Percentiles rank a stretch among this genome's conserved stretches.
phyloP scores from a whole-genome alignment of 2,329 filamentous ascomycete species.

The Aspergillus flavus region DNA sequence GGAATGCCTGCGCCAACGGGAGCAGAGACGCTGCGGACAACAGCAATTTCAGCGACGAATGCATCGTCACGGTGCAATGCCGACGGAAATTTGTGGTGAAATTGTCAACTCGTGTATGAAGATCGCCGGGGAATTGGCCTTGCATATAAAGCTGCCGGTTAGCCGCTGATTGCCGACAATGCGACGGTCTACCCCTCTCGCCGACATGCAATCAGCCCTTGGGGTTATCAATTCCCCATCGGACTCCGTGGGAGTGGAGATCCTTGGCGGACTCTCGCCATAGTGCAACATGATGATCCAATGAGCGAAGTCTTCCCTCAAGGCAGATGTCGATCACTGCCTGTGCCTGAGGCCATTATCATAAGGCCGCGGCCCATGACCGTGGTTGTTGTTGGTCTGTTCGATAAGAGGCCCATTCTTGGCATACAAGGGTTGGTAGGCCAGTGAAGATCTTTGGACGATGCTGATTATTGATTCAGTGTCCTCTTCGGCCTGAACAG shows the following conservation, averaged over 20 bases:
- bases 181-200: background rate
- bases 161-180: background rate
- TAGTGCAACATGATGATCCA: background rate
- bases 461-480: too few species aligned
- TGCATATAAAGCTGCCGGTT: background rate
- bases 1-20: background rate
- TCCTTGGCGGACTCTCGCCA: background rate
- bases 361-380: background rate
- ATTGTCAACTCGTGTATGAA: background rate
- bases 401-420: too few species aligned
- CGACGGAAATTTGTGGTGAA: too few species aligned
- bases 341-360: background rate
- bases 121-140: background rate
- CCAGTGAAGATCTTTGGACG: too few species aligned
- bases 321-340: background rate
- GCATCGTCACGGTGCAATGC: background rate
- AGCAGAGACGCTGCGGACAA: background rate
- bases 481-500: too few species aligned
- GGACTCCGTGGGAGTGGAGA: slow-evolving; percentile 1
- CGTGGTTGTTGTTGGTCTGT: too few species aligned
- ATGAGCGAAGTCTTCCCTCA: background rate
- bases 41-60: background rate
- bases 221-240: background rate
- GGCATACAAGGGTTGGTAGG: too few species aligned
- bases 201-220: background rate